Percentiles rank a stretch among this genome's conserved stretches.
These are phyloP conservation scores for Colletotrichum sp. DNA, from an alignment of 2,329 filamentous ascomycete genomes.

Conservation along the genomic window DNA sequence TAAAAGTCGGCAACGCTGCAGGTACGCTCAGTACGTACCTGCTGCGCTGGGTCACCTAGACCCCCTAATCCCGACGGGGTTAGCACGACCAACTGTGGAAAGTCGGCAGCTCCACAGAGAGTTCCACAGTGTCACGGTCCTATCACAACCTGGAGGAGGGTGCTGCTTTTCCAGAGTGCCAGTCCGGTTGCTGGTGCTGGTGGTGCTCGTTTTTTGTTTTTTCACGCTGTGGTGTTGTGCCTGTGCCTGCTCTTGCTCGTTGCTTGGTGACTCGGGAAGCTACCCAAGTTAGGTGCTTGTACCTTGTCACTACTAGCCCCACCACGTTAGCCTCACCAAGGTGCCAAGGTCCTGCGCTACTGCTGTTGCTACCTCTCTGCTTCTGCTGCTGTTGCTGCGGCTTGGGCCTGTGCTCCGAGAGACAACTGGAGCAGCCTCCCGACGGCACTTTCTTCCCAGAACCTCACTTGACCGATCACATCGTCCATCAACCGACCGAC, in stretches of 20 bases:
- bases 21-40: conserved; percentile 14
- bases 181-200: neutral
- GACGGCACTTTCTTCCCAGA: conserved; percentile 18
- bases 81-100: neutral
- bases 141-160: neutral
- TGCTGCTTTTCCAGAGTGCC: neutral
- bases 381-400: neutral
- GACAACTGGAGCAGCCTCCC: conserved; percentile 20
- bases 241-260: conserved; percentile 4
- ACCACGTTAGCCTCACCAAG: conserved; percentile 11
- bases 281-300: neutral
- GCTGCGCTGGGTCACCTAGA: neutral
- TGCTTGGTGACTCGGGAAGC: conserved; percentile 7
- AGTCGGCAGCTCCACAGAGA: neutral
- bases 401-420: conserved; percentile 19
- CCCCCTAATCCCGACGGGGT: neutral
- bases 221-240: neutral
- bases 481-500: conserved; percentile 17
- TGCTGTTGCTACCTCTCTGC: conserved; percentile 1
- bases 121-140: conserved; percentile 2
- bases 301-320: neutral
- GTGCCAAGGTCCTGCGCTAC: neutral
- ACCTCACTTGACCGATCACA: conserved; percentile 17
- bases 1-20: conserved; percentile 16
- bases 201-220: neutral